Base-by-base conservation (phyloP, 2,329 filamentous ascomycete species). In the Venturia aucupariae region DNA sequence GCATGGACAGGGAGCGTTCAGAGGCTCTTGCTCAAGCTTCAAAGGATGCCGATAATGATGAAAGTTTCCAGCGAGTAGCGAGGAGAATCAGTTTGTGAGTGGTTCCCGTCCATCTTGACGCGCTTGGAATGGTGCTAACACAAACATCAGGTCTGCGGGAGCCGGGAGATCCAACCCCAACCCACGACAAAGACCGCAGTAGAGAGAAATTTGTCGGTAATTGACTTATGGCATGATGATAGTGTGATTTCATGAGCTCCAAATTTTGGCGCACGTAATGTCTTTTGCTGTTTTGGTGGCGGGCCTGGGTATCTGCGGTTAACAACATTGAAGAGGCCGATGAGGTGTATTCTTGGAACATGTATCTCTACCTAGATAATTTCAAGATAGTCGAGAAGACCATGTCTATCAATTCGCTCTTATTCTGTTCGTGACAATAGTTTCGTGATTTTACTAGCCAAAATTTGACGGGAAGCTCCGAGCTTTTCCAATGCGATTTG, bases 11-110 rank as follows among this genome's bases (percentile, higher is more conserved):
- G 72, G 91, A 92, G 71, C 84, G 90, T 73, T 85, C 88, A 69
- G 86, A 89, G 72, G 94, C 94, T 17, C 79, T 99, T 68, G 89
- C 95, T 78, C 87, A 92, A 74, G 94, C 94, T 2, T 86, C 86
- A 51, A 84, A 88, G 66, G 92, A 97, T 69, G 94, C 94, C 24
- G 92, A 96, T 69, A 96, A 97, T 73, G 94, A 97, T 73, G 86
- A 87, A 73, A 90, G 90, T 71, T 77, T 99, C 72, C 90, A 93
- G 71, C 87, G 89, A 67, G 85, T 99, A 66, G 94, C 92, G 32
- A 84, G 94, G 77, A 86, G 93, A 75, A 89, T 99, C 72, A 97
- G 92, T 88, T 96, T 95, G 94, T 97, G 80, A 90, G 90, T 75
- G 61, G 15, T 60, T 13, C 15, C 15, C 19, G 22, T 27, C 39